These are phyloP conservation scores for Rhytidiadelphus loreus DNA, from an alignment of 225 moss, liverwort and hornwort genomes.

Conservation along the genomic window DNA sequence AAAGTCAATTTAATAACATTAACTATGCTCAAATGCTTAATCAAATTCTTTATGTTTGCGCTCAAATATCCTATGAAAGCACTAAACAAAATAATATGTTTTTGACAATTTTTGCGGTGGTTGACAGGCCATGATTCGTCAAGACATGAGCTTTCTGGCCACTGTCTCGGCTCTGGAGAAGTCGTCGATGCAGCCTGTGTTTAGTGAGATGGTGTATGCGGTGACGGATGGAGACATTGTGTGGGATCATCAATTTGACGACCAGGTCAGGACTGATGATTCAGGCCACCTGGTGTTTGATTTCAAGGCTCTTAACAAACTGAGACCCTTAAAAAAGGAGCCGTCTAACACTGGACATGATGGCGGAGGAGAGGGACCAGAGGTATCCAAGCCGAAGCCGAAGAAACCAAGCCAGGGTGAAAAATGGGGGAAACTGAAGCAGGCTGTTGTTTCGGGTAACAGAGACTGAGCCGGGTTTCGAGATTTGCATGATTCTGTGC, in stretches of 20 bases:
- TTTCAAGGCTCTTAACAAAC: conserved; percentile 27
- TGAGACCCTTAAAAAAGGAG: background rate
- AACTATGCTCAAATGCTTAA: background rate
- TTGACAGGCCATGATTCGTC: background rate
- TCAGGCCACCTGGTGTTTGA: conserved; percentile 43
- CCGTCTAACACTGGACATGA: background rate
- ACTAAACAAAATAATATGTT: background rate
- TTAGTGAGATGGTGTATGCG: conserved; percentile 49
- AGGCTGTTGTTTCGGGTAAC: background rate
- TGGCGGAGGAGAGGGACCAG: background rate
- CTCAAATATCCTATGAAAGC: background rate
- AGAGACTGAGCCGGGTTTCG: background rate
- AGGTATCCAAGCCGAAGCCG: background rate
- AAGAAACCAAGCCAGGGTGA: background rate
- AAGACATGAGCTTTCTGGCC: conserved; percentile 40
- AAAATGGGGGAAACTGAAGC: background rate
- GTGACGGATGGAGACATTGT: conserved; percentile 48
- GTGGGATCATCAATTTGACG: conserved; percentile 61
- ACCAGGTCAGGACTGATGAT: conserved; percentile 25
- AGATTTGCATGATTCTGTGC: background rate
- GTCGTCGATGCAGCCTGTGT: conserved; percentile 54
- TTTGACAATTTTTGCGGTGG: background rate
- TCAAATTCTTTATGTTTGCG: background rate
- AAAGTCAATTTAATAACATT: background rate
- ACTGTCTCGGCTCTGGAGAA: conserved; percentile 35